Percentiles rank a stretch among this genome's conserved stretches.
Conservation (phyloP, 352 stramenopile species). For the Pythium aquatile region DNA sequence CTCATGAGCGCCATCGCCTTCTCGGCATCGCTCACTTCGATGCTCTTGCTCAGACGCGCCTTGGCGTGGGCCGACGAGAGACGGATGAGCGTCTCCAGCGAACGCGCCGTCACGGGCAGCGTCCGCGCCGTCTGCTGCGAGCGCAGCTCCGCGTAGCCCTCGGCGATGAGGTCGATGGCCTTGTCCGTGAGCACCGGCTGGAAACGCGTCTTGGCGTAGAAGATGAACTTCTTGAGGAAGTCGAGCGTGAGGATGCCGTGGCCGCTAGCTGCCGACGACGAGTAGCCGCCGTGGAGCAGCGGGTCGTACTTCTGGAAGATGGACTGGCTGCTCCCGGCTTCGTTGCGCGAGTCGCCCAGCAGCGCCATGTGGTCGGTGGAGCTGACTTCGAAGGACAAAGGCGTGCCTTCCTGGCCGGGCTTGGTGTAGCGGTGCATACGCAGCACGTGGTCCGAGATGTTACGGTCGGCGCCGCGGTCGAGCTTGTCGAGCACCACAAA, state of each 20-base stretch:
- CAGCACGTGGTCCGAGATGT: constrained; percentile 98
- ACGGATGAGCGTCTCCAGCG: constrained; percentile 99
- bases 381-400: constrained; percentile 86
- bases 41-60: constrained; percentile 87
- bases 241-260: constrained; percentile 91
- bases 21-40: constrained; percentile 82
- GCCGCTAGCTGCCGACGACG: constrained; percentile 46
- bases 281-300: constrained; percentile 76
- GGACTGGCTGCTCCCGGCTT: constrained; percentile 72
- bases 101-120: constrained; percentile 97
- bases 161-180: constrained; percentile 94
- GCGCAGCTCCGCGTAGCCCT: constrained; percentile 97
- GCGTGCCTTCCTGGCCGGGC: constrained; percentile 83
- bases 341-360: constrained; percentile 55
- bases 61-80: constrained; percentile 98
- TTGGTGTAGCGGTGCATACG: constrained; percentile 94
- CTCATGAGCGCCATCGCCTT: constrained; percentile 96
- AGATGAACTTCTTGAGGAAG: constrained; percentile 99
- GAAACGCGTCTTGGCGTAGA: constrained; percentile 97
- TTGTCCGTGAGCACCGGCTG: constrained; percentile 82
- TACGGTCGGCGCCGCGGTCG: constrained; percentile 92
- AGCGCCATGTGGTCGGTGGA: constrained; percentile 78
- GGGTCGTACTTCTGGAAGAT: constrained; percentile 92
- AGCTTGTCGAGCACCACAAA: constrained; percentile 99
- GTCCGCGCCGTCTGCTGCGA: constrained; percentile 93